phyloP scores from a whole-genome alignment of 1,284 basidiomycete genomes.

The Pyrrhoderma noxium region DNA sequence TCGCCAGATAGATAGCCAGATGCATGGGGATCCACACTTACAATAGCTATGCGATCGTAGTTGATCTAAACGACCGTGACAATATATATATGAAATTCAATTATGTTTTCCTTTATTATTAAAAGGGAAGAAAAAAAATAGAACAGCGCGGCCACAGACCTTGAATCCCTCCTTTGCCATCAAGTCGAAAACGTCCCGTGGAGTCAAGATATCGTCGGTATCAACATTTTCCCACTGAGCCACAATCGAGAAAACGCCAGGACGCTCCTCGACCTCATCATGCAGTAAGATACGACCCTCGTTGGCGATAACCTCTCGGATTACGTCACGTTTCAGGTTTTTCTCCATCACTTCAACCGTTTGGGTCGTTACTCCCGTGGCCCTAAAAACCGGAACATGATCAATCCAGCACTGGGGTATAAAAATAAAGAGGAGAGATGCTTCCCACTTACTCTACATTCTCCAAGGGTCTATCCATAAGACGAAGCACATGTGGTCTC shows the following conservation, averaged over 20 bases:
- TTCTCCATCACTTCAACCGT: conserved; percentile 94
- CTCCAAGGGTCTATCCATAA: conserved; percentile 82
- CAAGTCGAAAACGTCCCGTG: conserved; percentile 75
- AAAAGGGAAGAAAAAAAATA: not conserved
- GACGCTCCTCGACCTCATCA: conserved; percentile 91
- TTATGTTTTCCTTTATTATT: not conserved
- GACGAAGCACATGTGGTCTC: conserved; percentile 88
- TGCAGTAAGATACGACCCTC: conserved; percentile 85
- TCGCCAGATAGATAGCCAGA: not conserved
- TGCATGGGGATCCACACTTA: conserved; percentile 34
- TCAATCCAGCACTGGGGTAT: too few species aligned
- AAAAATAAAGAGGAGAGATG: not conserved
- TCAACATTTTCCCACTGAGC: conserved; percentile 84
- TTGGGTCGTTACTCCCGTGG: conserved; percentile 89
- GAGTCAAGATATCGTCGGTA: conserved; percentile 89
- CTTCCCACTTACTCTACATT: conserved; percentile 77
- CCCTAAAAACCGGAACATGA: too few species aligned
- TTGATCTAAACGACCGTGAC: conserved; percentile 51
- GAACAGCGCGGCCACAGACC: conserved; percentile 32
- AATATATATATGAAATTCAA: not conserved
- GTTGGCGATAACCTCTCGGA: conserved; percentile 71
- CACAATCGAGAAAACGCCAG: conserved; percentile 83
- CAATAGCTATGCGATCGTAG: conserved; percentile 82
- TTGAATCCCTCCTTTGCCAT: conserved; percentile 74
- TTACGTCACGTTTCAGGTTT: conserved; percentile 84